A percentile compares a stretch with the other conserved stretches of the same genome.
Conservation (phyloP, 768 basidiomycete species). For the Tephrocybe sp. region DNA sequence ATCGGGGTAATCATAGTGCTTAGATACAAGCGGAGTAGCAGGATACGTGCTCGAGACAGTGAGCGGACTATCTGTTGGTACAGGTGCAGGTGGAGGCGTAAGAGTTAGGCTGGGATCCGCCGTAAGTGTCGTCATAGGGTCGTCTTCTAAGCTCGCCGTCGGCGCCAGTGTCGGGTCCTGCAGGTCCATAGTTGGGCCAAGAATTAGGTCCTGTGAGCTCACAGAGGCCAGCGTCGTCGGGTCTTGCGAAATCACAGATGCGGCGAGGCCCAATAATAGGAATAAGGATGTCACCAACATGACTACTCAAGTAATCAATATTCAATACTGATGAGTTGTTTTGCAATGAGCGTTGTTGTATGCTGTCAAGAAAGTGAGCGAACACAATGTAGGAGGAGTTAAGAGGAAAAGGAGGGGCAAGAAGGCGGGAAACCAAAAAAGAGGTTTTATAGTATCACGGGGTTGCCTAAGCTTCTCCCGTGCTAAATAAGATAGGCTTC, state of each 20-base stretch:
- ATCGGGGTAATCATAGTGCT: constrained; percentile 37
- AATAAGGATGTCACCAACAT: constrained; percentile 5
- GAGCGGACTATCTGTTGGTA: constrained; percentile 3
- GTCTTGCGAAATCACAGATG: constrained; percentile 4
- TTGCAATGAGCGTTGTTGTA: background rate
- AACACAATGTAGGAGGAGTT: background rate
- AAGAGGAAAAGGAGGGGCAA: constrained; percentile 8
- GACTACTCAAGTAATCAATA: too few relatives aligned
- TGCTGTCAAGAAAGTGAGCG: background rate
- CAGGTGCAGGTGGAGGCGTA: background rate
- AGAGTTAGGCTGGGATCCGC: background rate
- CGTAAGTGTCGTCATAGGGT: background rate
- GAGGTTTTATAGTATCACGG: constrained; percentile 11
- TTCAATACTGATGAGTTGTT: background rate
- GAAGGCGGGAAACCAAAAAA: background rate
- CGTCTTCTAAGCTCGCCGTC: background rate
- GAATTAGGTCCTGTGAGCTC: background rate
- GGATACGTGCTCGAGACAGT: constrained; percentile 29
- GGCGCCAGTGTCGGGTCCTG: constrained; percentile 7
- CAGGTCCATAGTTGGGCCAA: background rate
- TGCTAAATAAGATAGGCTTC: constrained; percentile 9
- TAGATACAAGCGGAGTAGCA: constrained; percentile 38
- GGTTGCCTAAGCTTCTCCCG: constrained; percentile 10
- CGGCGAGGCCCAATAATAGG: background rate
- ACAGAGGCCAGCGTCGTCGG: constrained; percentile 4